Base-by-base conservation (phyloP, 2,329 filamentous ascomycete genomes). In the Malbranchea cinnamomea region DNA sequence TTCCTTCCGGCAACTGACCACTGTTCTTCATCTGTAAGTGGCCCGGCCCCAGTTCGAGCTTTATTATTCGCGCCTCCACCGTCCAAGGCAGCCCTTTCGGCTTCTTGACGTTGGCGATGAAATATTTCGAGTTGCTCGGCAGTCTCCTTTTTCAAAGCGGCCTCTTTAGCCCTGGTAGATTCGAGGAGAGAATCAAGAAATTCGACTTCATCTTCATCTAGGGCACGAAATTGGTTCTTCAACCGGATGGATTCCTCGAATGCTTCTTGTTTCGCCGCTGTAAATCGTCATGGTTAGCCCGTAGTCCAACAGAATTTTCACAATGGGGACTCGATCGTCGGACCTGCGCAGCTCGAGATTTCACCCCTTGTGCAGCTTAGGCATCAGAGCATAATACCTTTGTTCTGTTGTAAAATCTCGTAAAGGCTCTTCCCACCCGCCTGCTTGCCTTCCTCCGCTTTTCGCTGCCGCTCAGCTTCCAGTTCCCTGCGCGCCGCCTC, bases 41-140 rank as follows among this genome's bases (percentile, higher is more conserved):
- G 47, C 2, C 40, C 43, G 3, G 47, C 41, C 23, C 22, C 32
- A 7, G 28, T 30, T 2, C 38, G 24, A 7, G 12, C 33, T 13
- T 31, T 25, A n/a, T 34, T 30, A 15, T 54, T 46, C 8, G 40
- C 50, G 4, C 49, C 45, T n/a, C 45, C 48, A 13, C 53, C 49
- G 26, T 59, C 57, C 6, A 55, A 33, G 38, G 51, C 32, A 18
- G 54, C 60, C 40, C 63, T 63, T 46, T 74, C 70, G 1, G 63
- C 67, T 37, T 71, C 64, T 38, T 74, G 68, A 36, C 68, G 68
- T 41, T 69, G 66, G 37, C 59, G 61, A 17, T 69, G 62, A 40
- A 76, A 77, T 2, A 57, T 43, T 23, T 72, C 68, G 7, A 77
- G 50, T 42, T 70, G 65, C 38, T 72, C 67, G 4, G 56, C 53